Evolutionary conservation across 306 rosid species (phyloP).

Genomic region (Cercis canadensis): DNA sequence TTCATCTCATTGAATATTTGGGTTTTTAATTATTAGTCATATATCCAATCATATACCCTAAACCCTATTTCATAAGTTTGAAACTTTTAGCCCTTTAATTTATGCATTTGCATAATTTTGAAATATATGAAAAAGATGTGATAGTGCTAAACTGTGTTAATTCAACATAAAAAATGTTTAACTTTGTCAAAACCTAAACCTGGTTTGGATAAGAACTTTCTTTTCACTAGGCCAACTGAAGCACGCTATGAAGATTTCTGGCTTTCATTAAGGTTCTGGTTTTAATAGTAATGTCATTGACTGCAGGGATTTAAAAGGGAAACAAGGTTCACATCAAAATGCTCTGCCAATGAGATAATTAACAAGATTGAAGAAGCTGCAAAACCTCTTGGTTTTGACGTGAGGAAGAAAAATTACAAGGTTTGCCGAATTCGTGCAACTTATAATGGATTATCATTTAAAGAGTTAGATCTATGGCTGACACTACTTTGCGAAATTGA

Average conservation of each 20-base stretch:
- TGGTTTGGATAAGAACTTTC: constrained; percentile 18
- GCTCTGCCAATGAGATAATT: constrained; percentile 88
- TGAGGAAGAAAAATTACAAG: constrained; percentile 95
- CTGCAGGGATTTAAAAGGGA: constrained; percentile 88
- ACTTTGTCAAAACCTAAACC: constrained; percentile 7
- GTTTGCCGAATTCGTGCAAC: constrained; percentile 47
- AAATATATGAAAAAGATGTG: too few species aligned
- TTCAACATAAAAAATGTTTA: too few species aligned
- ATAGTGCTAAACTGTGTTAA: too few species aligned
- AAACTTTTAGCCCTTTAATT: too few species aligned
- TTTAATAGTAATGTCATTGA: constrained; percentile 17
- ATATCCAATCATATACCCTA: background rate
- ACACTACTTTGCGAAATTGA: constrained; percentile 24
- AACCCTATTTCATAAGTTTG: too few species aligned
- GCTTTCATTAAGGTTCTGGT: background rate
- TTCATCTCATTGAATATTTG: background rate
- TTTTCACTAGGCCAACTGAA: background rate
- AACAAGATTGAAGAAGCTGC: constrained; percentile 96
- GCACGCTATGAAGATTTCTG: too few species aligned
- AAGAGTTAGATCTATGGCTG: background rate
- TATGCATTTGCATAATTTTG: too few species aligned
- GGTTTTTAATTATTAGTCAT: background rate
- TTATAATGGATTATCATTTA: background rate
- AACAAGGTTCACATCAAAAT: constrained; percentile 93
- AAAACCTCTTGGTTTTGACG: constrained; percentile 97